Conservation (phyloP, 495 filamentous ascomycete species). For the Trichocladium antarcticum region DNA sequence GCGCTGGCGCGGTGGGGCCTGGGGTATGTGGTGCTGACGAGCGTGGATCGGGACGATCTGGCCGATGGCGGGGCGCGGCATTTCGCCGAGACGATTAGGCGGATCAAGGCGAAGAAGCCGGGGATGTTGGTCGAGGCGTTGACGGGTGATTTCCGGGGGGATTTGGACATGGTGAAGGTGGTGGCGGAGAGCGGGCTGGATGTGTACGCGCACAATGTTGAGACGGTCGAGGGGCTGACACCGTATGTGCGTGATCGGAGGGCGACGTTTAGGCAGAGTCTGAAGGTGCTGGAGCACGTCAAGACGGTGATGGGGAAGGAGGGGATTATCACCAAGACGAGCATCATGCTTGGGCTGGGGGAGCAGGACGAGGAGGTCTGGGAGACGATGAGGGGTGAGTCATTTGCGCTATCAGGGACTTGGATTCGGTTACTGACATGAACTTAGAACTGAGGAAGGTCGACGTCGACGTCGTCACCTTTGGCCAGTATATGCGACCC, state of each 20-base stretch:
- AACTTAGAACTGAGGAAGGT: conserved; percentile 56
- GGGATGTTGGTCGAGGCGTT: conserved; percentile 86
- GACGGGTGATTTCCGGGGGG: conserved; percentile 79
- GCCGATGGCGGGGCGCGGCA: conserved; percentile 78
- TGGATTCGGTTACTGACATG: conserved; percentile 7
- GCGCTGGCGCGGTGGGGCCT: conserved; percentile 86
- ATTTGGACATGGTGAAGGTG: conserved; percentile 67
- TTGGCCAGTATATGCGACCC: conserved; percentile 98
- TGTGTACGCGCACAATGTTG: conserved; percentile 94
- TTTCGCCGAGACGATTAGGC: conserved; percentile 87
- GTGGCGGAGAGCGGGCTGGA: conserved; percentile 84
- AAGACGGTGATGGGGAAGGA: conserved; percentile 55
- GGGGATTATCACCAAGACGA: conserved; percentile 88
- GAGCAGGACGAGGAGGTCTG: conserved; percentile 86
- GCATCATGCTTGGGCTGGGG: conserved; percentile 89
- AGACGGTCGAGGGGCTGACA: conserved; percentile 86
- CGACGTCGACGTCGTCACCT: conserved; percentile 88
- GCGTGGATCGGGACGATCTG: conserved; percentile 86
- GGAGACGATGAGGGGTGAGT: conserved; percentile 57
- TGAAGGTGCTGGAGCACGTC: conserved; percentile 68
- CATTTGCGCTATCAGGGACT: not conserved
- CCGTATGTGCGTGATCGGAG: conserved; percentile 82
- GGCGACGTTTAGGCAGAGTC: conserved; percentile 77
- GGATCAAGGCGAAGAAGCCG: conserved; percentile 83
- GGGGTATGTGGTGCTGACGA: conserved; percentile 90